A percentile compares a stretch with the other conserved stretches of the same genome.
Conservation (phyloP, 192 early-diverging fungal species). For the Backusella circina region DNA sequence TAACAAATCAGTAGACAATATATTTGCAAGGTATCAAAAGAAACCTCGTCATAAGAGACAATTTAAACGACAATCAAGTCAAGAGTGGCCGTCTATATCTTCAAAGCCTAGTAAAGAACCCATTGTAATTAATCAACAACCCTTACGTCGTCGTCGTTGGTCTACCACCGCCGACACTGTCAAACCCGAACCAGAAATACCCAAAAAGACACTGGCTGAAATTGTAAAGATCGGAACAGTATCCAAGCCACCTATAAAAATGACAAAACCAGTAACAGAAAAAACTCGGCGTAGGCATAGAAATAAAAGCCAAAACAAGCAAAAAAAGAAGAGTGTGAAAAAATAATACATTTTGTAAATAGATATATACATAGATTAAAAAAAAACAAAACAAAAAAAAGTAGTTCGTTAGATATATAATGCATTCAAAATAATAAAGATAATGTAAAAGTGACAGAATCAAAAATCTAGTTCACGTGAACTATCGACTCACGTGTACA, state of each 20-base stretch:
- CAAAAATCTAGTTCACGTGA: neutral
- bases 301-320: neutral
- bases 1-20: neutral
- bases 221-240: conserved; percentile 12
- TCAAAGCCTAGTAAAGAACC: neutral
- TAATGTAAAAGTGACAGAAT: neutral
- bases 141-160: conserved; percentile 16
- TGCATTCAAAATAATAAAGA: neutral
- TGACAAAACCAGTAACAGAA: neutral
- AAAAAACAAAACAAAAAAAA: neutral
- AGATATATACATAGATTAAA: neutral
- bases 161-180: conserved; percentile 8
- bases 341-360: conserved; percentile 4
- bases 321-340: neutral
- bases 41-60: neutral
- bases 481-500: neutral
- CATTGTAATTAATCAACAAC: neutral
- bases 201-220: conserved; percentile 19
- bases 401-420: neutral
- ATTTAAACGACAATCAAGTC: neutral
- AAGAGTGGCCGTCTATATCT: neutral
- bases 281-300: neutral
- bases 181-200: neutral
- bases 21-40: neutral
- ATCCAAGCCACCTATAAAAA: neutral